Evolutionary conservation across 805 yeast genomes (phyloP).

Genomic region (Metschnikowia gruessii): DNA sequence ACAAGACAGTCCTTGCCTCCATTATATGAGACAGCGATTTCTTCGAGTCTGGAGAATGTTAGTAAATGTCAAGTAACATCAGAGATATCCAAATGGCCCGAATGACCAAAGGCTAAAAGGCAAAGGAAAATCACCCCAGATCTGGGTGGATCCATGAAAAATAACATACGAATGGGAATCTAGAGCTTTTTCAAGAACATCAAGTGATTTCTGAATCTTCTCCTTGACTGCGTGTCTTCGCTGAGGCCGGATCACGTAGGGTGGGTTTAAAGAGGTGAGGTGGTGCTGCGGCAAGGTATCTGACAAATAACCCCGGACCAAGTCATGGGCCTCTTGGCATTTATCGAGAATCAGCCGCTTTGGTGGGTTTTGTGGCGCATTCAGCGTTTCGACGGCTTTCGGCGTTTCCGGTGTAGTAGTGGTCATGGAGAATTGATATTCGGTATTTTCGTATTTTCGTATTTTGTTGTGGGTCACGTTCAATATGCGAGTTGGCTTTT

Average conservation of each 20-base stretch:
- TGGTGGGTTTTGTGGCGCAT: too few relatives aligned
- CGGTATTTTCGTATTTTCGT: not conserved
- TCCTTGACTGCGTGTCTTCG: slow-evolving; percentile 27
- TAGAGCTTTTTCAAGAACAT: slow-evolving; percentile 28
- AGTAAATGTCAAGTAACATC: not conserved
- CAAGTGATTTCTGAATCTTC: slow-evolving; percentile 28
- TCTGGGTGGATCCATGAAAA: too few relatives aligned
- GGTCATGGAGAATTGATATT: not conserved
- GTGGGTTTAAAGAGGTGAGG: slow-evolving; percentile 19
- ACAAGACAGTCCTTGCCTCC: slow-evolving; percentile 98
- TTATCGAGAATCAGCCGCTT: slow-evolving; percentile 11
- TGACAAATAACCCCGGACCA: slow-evolving; percentile 31
- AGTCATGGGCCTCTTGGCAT: slow-evolving; percentile 33
- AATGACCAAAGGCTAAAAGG: too few relatives aligned
- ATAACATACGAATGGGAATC: slow-evolving; percentile 32
- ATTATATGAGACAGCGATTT: slow-evolving; percentile 80
- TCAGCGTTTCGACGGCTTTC: not conserved
- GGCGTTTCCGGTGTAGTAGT: not conserved
- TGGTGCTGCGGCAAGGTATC: slow-evolving; percentile 30
- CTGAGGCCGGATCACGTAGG: slow-evolving; percentile 23
- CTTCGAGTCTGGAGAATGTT: slow-evolving; percentile 30
- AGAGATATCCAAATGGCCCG: too few relatives aligned
- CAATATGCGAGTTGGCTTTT: too few relatives aligned
- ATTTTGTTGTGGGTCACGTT: too few relatives aligned
- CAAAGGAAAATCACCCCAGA: too few relatives aligned